A percentile compares a stretch with the other conserved stretches of the same genome.
Conservation (phyloP, 257 asterid genomes). For the Datura wrightii region DNA sequence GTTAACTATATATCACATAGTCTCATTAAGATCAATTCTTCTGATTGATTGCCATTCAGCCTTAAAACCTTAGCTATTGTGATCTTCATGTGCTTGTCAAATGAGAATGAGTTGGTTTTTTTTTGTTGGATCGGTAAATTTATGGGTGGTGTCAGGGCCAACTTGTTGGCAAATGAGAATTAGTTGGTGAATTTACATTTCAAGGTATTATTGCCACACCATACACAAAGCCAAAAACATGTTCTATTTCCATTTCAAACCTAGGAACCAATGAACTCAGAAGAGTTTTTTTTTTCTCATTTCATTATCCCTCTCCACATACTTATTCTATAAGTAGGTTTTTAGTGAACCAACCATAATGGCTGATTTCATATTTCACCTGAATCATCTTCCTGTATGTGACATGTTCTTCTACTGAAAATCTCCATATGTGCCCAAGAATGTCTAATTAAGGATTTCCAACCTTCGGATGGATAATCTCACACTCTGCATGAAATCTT, state of each 20-base stretch:
- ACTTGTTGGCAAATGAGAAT: background rate
- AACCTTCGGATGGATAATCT: background rate
- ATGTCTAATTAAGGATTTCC: background rate
- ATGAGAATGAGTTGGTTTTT: background rate
- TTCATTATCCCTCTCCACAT: background rate
- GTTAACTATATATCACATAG: background rate
- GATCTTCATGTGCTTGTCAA: background rate
- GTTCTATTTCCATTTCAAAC: conserved; percentile 9
- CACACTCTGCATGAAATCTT: background rate
- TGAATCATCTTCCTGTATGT: background rate
- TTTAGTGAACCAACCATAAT: background rate
- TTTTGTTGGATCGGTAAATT: background rate
- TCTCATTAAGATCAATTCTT: conserved; percentile 22
- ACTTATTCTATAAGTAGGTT: background rate
- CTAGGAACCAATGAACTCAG: conserved; percentile 12
- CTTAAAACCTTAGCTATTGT: background rate
- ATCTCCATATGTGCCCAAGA: conserved; percentile 1
- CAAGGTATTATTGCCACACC: background rate
- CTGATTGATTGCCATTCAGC: background rate
- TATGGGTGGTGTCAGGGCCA: background rate
- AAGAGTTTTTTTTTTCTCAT: background rate
- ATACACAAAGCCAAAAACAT: background rate
- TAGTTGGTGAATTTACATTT: background rate
- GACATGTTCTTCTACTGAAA: conserved; percentile 14
- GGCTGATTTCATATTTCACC: conserved; percentile 14